Conservation (phyloP, 805 yeast species). For the Saccharomycopsis vini region DNA sequence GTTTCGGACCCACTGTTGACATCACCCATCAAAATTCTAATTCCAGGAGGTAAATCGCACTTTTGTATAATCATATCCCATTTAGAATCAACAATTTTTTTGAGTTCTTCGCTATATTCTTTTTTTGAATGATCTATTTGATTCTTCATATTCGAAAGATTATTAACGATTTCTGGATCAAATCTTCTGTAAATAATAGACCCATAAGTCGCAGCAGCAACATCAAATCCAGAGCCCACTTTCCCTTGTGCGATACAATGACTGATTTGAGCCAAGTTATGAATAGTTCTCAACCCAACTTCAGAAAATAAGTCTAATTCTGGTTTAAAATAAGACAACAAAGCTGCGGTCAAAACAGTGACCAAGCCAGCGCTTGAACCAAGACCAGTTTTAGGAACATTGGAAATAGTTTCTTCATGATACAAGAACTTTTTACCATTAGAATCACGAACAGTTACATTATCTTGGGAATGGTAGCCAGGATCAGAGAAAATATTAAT, state of each 20-base stretch:
- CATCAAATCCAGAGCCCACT: constrained; percentile 95
- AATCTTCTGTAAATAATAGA: constrained; percentile 78
- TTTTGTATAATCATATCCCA: constrained; percentile 38
- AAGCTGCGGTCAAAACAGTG: constrained; percentile 64
- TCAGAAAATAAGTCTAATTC: constrained; percentile 26
- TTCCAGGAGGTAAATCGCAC: constrained; percentile 58
- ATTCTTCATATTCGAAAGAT: constrained; percentile 26
- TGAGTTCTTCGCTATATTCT: constrained; percentile 27
- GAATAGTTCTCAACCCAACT: constrained; percentile 36
- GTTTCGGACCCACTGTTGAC: constrained; percentile 90
- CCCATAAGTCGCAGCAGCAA: constrained; percentile 91
- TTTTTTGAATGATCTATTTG: constrained; percentile 11
- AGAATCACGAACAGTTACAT: constrained; percentile 30
- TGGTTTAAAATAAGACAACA: constrained; percentile 40
- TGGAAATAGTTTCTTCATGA: constrained; percentile 50
- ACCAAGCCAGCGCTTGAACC: constrained; percentile 96
- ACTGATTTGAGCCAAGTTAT: constrained; percentile 78
- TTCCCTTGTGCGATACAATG: constrained; percentile 94
- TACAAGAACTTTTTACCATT: constrained; percentile 37
- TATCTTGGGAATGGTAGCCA: constrained; percentile 75
- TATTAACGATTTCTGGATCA: constrained; percentile 41
- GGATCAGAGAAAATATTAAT: constrained; percentile 76
- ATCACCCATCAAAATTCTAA: constrained; percentile 84
- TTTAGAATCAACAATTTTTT: constrained; percentile 29
- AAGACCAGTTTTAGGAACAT: constrained; percentile 87